A percentile compares a stretch with the other conserved stretches of the same genome.
phyloP scores from a whole-genome alignment of 2,329 filamentous ascomycete genomes.

The Alternaria ventricosa region DNA sequence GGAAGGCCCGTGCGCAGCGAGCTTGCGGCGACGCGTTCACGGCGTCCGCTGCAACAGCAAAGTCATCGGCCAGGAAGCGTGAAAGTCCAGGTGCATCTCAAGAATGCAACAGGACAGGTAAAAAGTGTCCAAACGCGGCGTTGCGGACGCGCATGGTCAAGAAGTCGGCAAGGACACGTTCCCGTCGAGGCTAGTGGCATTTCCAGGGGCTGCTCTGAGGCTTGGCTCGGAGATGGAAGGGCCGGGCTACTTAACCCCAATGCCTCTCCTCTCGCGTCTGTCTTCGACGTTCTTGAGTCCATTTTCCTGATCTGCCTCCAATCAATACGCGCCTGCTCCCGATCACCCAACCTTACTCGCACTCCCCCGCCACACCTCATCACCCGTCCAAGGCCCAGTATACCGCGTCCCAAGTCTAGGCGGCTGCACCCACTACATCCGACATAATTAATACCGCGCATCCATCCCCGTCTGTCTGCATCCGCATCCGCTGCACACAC shows the following conservation, averaged over 20 bases:
- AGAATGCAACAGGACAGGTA: neutral
- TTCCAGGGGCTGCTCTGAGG: constrained; percentile 38
- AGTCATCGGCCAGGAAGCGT: neutral
- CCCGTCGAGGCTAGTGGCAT: constrained; percentile 25
- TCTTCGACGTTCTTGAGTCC: constrained; percentile 23
- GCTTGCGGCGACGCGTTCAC: neutral
- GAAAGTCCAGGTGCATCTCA: neutral
- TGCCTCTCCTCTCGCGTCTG: constrained; percentile 26
- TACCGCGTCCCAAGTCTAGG: neutral
- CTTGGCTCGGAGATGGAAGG: constrained; percentile 28
- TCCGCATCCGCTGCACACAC: constrained; percentile 28
- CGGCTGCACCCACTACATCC: constrained; percentile 10
- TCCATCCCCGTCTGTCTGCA: constrained; percentile 25
- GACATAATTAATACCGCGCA: constrained; percentile 19
- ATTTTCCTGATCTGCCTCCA: constrained; percentile 43
- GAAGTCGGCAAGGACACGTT: constrained; percentile 21
- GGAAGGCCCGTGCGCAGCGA: too few relatives aligned
- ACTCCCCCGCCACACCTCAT: constrained; percentile 24
- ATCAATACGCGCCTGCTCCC: constrained; percentile 43
- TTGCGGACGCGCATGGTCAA: constrained; percentile 8
- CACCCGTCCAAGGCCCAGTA: constrained; percentile 1
- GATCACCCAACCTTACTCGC: constrained; percentile 30
- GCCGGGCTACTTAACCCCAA: constrained; percentile 28
- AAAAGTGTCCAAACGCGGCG: neutral
- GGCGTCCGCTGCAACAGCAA: neutral